Conservation (phyloP, 2,329 filamentous ascomycete genomes). For the Lasiodiplodia citricola region DNA sequence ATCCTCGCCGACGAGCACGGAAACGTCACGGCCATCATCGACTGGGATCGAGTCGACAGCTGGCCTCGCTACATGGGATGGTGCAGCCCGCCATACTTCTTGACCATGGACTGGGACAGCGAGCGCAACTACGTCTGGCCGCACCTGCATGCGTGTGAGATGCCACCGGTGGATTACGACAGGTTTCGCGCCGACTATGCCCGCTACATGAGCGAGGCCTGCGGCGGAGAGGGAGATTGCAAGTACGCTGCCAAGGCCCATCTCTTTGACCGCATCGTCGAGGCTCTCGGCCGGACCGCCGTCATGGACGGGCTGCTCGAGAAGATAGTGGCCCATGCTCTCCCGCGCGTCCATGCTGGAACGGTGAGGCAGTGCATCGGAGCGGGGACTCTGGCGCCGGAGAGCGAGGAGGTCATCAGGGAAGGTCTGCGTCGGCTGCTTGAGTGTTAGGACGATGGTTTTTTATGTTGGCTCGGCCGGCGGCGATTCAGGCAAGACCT, state of each 20-base stretch:
- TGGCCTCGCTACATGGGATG: conserved; percentile 20
- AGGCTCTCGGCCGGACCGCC: background rate
- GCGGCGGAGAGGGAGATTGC: conserved; percentile 1
- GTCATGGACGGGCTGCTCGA: background rate
- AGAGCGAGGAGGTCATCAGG: background rate
- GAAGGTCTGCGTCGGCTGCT: background rate
- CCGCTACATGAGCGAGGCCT: conserved; percentile 24
- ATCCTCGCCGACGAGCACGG: conserved; percentile 24
- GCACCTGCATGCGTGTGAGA: background rate
- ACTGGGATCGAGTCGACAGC: conserved; percentile 26
- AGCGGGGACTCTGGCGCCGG: background rate
- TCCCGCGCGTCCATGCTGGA: background rate
- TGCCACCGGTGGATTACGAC: conserved; percentile 1
- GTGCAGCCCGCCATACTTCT: background rate
- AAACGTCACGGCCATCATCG: conserved; percentile 24
- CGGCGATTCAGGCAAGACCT: background rate
- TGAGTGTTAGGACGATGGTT: background rate
- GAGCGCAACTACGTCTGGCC: background rate
- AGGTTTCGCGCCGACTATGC: conserved; percentile 23
- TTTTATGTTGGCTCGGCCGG: background rate
- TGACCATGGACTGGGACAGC: conserved; percentile 13
- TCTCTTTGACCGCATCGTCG: background rate
- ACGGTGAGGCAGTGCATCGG: background rate
- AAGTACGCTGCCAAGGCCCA: conserved; percentile 12
- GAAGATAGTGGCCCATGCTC: background rate